Evolutionary conservation across 2,329 filamentous ascomycete species (phyloP), one percentile per base, ranked within the genome.

Genomic region (Neodidymelliopsis sp.): DNA sequence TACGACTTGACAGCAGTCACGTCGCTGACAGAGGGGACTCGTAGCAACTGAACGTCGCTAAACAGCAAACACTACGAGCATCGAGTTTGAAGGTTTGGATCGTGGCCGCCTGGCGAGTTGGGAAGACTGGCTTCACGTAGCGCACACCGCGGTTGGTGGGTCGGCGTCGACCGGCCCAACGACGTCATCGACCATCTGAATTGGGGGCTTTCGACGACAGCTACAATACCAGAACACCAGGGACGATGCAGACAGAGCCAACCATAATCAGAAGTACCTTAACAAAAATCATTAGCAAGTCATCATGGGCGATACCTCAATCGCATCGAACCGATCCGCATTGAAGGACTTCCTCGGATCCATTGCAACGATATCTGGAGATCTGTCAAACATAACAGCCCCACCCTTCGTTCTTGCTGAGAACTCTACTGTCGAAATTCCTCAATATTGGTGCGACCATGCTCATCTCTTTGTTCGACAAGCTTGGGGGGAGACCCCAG

Each of bases 361-460:
- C 0, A 76, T 78, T 35, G 71, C 75, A 22, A 77, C 75, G 1
- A 75, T 78, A 43, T 73, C 71, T 60, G 76, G 76, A 25, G 76
- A 78, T 47, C 66, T 78, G 6, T 72, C 66, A 31, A 78, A 76
- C 42, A 78, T 78, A 44, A 78, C 76, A 7, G 76, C 76, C 1
- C 76, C 76, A 3, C 75, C 76, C 3, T 78, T 78, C 47, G 69
- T 79, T 6, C 63, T 79, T 0, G 74, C 73, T 2, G 69, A 75
- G 41, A 73, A 77, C 38, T 77, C 74, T 0, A 78, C 76, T 1
- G 75, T 75, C 4, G 74, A 78, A 42, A 72, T 78, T 39, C 75
- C 76, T 10, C 71, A 76, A 16, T 78, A 77, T 53, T 77, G 74
- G 75, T 75, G 75, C 20, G 75, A 77, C 34, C 72, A 76, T 50